Evolutionary conservation across 2,329 filamentous ascomycete species (phyloP).

Genomic region (Botrytis aclada): DNA sequence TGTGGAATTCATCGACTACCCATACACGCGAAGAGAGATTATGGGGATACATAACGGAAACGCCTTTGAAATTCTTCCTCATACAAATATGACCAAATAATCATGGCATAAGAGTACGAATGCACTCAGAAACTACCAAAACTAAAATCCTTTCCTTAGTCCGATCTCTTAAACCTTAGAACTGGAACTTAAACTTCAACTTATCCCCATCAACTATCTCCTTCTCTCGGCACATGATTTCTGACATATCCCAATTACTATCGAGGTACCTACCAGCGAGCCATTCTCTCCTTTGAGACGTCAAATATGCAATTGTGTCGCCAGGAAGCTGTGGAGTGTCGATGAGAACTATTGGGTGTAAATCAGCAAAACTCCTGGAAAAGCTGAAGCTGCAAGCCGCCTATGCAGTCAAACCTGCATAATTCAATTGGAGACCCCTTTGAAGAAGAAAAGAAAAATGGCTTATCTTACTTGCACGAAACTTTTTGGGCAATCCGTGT

Average conservation of each 20-base stretch:
- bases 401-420: neutral
- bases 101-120: neutral
- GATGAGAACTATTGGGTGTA: neutral
- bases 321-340: neutral
- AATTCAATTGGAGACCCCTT: neutral
- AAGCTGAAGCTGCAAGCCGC: neutral
- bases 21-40: too few species aligned
- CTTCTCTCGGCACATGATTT: neutral
- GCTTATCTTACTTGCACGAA: neutral
- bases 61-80: too few species aligned
- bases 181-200: neutral
- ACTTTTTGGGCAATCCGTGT: accelerated
- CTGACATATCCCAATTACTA: neutral
- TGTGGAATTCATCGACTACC: too few species aligned
- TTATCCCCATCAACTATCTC: neutral
- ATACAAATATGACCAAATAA: too few species aligned
- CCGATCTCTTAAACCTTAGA: neutral
- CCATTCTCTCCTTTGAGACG: neutral
- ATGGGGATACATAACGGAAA: too few species aligned
- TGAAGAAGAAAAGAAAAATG: neutral
- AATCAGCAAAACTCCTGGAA: neutral
- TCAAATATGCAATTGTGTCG: neutral
- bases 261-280: neutral
- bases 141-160: neutral
- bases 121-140: neutral